Base-by-base conservation (phyloP, 257 asterid genomes). In the Scutellaria barbata region DNA sequence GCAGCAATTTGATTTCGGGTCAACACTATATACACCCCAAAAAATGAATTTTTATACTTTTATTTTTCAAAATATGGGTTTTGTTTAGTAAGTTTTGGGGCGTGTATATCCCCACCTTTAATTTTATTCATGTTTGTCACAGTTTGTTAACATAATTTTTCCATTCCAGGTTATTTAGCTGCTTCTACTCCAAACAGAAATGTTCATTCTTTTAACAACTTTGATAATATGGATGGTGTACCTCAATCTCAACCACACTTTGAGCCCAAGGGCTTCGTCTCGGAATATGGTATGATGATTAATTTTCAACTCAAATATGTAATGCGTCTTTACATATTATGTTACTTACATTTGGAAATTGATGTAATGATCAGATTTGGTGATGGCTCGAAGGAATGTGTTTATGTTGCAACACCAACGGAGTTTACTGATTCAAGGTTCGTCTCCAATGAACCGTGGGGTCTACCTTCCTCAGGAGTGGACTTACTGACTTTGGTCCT, bases 371-470 rank as follows among this genome's bases (percentile, higher is more conserved):
- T 10, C 81, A 87, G 96, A 85, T 48, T 8, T 77, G 42, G 9
- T 82, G 58, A 35, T 83, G 77, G 90, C 88, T 3, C 74, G 84
- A 50, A 85, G 91, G 73, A 81, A 80, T 1, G 86, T 82, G 0
- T 6, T 81, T 17, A 48, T 85, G 74, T n/a, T 77, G 69, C 91
- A 81, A 47, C 85, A 80, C 37, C 75, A 74, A 22, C 69, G 75
- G 18, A 69, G 66, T 71, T 3, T 76, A 1, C 74, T 75, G 1
- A 71, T 77, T 0, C 68, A 72, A 22, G 67, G 78, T 1, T 66
- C 66, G 48, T 50, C 75, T 40, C 47, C 62, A 33, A 66, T 72
- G n/a, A 71, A 47, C 71, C 84, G 77, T 0, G 84, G 76, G 20
- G 17, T 39, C 7, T 45, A 75, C 63, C 80, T 65, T 61, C 83